phyloP scores from a whole-genome alignment of 2,329 filamentous ascomycete species.

The Sporothrix sp. region DNA sequence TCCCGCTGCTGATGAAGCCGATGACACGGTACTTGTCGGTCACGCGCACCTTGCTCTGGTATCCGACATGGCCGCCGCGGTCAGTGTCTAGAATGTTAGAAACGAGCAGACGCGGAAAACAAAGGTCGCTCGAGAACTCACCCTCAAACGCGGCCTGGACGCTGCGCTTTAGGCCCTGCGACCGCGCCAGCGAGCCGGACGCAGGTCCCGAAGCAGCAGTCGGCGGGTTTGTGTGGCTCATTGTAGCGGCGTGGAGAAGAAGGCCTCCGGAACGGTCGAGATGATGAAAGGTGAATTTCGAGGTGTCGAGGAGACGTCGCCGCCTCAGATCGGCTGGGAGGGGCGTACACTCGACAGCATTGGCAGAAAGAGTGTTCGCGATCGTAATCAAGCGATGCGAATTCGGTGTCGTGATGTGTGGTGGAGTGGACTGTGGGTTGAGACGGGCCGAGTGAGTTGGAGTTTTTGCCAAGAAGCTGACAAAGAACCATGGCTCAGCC shows the following conservation, averaged over 20 bases:
- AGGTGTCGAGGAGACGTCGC: neutral
- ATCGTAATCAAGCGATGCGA: neutral
- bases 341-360: neutral
- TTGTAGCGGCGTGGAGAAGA: slow-evolving; percentile 19
- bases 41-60: slow-evolving; percentile 74
- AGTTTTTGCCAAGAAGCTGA: too few relatives aligned
- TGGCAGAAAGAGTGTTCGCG: neutral
- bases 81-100: too few relatives aligned
- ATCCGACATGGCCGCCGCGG: slow-evolving; percentile 42
- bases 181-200: slow-evolving; percentile 34
- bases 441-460: too few relatives aligned
- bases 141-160: slow-evolving; percentile 54
- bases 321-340: neutral
- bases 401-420: neutral
- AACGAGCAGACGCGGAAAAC: too few relatives aligned
- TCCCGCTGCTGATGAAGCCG: slow-evolving; percentile 95
- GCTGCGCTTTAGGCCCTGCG: slow-evolving; percentile 45
- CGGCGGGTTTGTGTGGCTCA: slow-evolving; percentile 47
- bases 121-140: slow-evolving; percentile 26
- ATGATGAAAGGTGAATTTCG: neutral
- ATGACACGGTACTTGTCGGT: slow-evolving; percentile 92
- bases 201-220: slow-evolving; percentile 40
- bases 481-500: too few relatives aligned
- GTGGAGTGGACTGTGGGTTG: neutral
- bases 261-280: neutral